Evolutionary conservation across 1,284 basidiomycete species (phyloP), one percentile per base, ranked within the genome.

Genomic region (Wallemia hederae): DNA sequence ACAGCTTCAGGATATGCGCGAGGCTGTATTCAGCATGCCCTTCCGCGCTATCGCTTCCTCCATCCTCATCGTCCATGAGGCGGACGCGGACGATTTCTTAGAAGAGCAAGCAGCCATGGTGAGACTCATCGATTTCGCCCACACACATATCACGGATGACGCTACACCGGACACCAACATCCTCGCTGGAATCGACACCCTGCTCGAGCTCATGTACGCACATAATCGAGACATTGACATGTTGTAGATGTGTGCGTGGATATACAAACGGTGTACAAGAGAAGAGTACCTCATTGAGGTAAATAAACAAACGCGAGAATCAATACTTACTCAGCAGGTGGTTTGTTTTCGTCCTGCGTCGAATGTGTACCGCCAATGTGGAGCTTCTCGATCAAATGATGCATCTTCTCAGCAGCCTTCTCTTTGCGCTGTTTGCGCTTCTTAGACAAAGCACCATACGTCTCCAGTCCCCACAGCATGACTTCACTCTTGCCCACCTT

Each of bases 401-500:
- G 63, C 28, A 69, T 57, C 24, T 64, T 65, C 2, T 63, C 39
- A 27, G 65, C 63, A 24, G 70, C 61, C 17, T 64, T 64, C 1
- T 62, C 56, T 19, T 62, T 63, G 22, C 72, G 26, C 9, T 62
- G 34, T 61, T 69, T 66, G 60, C 70, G 67, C 39, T 66, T 65
- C 62, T 71, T 70, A 24, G 65, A 67, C 25, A 67, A 59, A 19
- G 61, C 60, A 59, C 67, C 66, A 62, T 71, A 71, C 63, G 70
- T 70, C 58, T 70, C 68, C 31, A 72, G 65, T 2, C 68, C 69
- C 27, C 63, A 60, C 27, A 28, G 65, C 61, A 67, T 66, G 31
- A 66, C 55, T 55, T 68, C 78, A 27, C 78, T 79, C 69, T 78
- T 80, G 63, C 74, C 78, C 24, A 79, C 74, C 63, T 77, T 73